Percentiles rank a stretch among this genome's conserved stretches.
Evolutionary conservation across 106 monocot genomes (phyloP).

Genomic region (Cymbidium sinense): DNA sequence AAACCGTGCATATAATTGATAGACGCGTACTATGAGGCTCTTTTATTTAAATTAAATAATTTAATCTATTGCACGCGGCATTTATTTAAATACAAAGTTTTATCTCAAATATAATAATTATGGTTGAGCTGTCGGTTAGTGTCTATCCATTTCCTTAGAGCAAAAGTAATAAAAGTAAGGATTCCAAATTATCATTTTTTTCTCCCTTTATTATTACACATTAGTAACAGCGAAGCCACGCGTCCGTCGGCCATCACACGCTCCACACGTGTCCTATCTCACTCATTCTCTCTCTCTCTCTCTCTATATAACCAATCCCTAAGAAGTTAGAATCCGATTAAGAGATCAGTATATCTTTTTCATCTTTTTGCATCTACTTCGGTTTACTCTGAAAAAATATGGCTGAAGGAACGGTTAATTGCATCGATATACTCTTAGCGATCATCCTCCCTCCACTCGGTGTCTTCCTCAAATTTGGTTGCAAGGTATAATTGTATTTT

Average conservation of each 20-base stretch:
- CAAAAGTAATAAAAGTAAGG: too few relatives aligned
- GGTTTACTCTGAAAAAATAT: background rate
- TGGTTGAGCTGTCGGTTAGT: too few relatives aligned
- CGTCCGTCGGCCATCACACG: background rate
- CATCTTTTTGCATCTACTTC: background rate
- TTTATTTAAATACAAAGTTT: too few relatives aligned
- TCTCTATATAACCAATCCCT: background rate
- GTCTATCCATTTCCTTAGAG: too few relatives aligned
- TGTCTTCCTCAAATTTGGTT: constrained; percentile 18
- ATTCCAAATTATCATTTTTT: too few relatives aligned
- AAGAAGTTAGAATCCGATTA: too few relatives aligned
- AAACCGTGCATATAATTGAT: too few relatives aligned
- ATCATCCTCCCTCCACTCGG: constrained; percentile 21
- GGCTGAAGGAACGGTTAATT: constrained; percentile 9
- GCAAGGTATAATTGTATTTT: constrained; percentile 9
- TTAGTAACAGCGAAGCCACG: background rate
- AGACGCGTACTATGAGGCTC: too few relatives aligned
- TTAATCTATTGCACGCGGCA: too few relatives aligned
- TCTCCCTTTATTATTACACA: background rate
- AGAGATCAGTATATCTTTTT: background rate
- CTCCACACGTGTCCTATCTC: background rate
- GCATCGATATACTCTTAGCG: constrained; percentile 13
- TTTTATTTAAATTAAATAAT: too few relatives aligned
- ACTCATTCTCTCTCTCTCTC: background rate
- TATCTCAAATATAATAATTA: too few relatives aligned